phyloP scores from a whole-genome alignment of 441 rosid species.

The Manihot esculenta region DNA sequence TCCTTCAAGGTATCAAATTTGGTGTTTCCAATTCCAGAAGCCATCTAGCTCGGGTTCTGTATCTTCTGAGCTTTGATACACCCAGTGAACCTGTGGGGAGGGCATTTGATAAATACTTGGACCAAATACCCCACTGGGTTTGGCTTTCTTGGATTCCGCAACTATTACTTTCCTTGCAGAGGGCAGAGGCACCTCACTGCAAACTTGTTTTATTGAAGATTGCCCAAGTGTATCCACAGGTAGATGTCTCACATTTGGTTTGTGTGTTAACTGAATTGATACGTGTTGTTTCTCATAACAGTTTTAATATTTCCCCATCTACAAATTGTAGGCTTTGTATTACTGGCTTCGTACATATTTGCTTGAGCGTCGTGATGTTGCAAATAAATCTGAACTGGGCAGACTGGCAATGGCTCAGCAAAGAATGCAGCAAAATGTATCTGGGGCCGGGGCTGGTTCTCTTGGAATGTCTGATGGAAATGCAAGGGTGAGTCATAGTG shows the following conservation, averaged over 20 bases:
- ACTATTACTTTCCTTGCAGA: constrained; percentile 92
- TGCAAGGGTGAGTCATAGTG: constrained; percentile 54
- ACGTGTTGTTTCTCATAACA: background rate
- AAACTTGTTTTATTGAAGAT: constrained; percentile 90
- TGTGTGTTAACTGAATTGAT: background rate
- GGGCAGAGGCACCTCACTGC: constrained; percentile 97
- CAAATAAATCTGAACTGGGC: constrained; percentile 75
- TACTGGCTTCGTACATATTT: constrained; percentile 98
- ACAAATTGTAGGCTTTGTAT: constrained; percentile 74
- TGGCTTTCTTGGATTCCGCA: constrained; percentile 99
- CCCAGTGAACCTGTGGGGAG: constrained; percentile 92
- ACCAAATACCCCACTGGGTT: constrained; percentile 98
- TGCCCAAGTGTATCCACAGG: constrained; percentile 95
- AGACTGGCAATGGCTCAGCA: constrained; percentile 86
- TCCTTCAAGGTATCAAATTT: constrained; percentile 98
- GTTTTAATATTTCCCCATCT: constrained; percentile 23
- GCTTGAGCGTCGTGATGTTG: constrained; percentile 98
- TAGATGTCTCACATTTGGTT: constrained; percentile 20
- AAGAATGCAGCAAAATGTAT: constrained; percentile 76
- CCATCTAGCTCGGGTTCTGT: constrained; percentile 95
- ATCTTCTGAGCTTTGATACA: constrained; percentile 97
- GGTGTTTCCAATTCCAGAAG: constrained; percentile 96
- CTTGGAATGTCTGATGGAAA: constrained; percentile 55
- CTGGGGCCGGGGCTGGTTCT: constrained; percentile 53
- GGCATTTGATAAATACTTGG: constrained; percentile 91